Evolutionary conservation across 371 early-diverging fungal species (phyloP).

Genomic region (Mucor lusitanicus): DNA sequence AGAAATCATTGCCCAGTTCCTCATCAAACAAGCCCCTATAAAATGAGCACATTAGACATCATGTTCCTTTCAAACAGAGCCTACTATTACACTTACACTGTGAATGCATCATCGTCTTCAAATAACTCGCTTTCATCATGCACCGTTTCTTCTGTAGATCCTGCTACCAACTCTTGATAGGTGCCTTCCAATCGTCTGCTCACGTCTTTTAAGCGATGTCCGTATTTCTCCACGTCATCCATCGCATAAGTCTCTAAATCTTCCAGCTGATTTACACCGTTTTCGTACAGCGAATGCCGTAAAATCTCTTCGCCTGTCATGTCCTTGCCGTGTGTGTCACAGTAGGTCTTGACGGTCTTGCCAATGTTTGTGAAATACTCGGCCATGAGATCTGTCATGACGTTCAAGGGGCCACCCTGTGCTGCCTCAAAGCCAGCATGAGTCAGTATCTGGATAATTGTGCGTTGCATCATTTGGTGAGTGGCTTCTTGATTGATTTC

Average conservation of each 20-base stretch:
- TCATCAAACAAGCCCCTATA: constrained; percentile 76
- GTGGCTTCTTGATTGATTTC: constrained; percentile 59
- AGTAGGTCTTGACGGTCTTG: constrained; percentile 75
- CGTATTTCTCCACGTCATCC: constrained; percentile 76
- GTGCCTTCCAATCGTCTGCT: constrained; percentile 68
- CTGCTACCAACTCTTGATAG: constrained; percentile 50
- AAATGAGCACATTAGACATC: not conserved
- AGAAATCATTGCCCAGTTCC: constrained; percentile 82
- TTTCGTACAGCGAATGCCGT: constrained; percentile 77
- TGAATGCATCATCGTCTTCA: constrained; percentile 57
- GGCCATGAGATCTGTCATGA: constrained; percentile 76
- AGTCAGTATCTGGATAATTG: constrained; percentile 63
- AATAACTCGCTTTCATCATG: constrained; percentile 44
- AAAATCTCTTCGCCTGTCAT: constrained; percentile 88
- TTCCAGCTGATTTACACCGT: constrained; percentile 64
- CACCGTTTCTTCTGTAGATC: constrained; percentile 21
- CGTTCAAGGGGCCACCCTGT: constrained; percentile 61
- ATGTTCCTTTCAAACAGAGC: too few relatives aligned
- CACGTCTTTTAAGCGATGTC: constrained; percentile 68
- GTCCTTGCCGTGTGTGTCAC: constrained; percentile 66
- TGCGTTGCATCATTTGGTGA: constrained; percentile 62
- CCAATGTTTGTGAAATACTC: constrained; percentile 82
- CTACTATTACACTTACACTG: constrained; percentile 42
- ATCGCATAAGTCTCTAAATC: constrained; percentile 75
- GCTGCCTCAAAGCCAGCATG: constrained; percentile 89